Evolutionary conservation across 768 basidiomycete species (phyloP), one percentile per base, ranked within the genome.

Genomic region (Xanthoconium stramineum): DNA sequence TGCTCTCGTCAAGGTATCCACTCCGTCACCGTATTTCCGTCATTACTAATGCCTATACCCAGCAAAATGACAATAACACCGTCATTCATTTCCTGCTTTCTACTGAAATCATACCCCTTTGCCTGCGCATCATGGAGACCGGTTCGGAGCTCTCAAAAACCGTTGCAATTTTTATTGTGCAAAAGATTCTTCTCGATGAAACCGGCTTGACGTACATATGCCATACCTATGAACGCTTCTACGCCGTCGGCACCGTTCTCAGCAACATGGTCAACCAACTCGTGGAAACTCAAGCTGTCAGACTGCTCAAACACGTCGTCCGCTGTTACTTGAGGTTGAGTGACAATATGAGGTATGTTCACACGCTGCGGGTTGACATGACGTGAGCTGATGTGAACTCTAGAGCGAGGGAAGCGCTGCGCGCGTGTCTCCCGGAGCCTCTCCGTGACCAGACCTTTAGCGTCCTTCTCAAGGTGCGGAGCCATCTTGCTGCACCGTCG

Each of bases 31-130:
- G 56, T 28, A 2, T 29, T 12, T 52, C 8, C 42, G 9, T 37
- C 32, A 38, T 50, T 14, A 42, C 58, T 70, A 32, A 72, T 30
- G 14, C 44, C 39, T n/a, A 17, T 47, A 36, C 29, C 5, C 65
- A 97, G 92, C 96, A 98, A 93, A 98, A 98, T 69, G 97, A 99
- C 75, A 99, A 99, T 75, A 94, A 87, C 66, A 89, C 96, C 53
- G 97, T 99, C 62, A 98, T 99, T 73, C 96, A 98, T 76, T 99
- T 99, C 80, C 82, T 99, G 42, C 84, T 99, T 44, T 97, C 95
- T 5, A 99, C 97, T 52, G 97, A 99, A 78, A 99, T 99, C 72
- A 99, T 99, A 69, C 97, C 97, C 36, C 88, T 99, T 61, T 99
- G 97, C 71, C 84, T 99, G 49, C 89, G 97, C 50, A 99, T 99